Evolutionary conservation across 2,329 filamentous ascomycete genomes (phyloP).

Genomic region (Trichoderma sp.): DNA sequence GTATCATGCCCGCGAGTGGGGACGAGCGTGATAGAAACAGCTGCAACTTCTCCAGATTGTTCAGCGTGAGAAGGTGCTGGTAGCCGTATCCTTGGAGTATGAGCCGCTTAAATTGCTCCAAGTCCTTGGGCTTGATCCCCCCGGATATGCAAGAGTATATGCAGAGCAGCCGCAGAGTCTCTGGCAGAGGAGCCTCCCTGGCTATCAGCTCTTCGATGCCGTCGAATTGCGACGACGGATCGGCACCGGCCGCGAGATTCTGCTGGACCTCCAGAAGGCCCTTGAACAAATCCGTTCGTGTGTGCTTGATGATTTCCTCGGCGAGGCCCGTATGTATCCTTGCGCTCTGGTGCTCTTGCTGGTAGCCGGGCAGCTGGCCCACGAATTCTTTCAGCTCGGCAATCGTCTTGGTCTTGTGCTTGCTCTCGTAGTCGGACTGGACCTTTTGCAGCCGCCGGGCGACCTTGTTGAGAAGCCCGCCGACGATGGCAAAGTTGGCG

Average conservation of each 20-base stretch:
- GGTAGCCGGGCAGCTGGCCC: constrained; percentile 86
- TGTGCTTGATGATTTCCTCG: constrained; percentile 94
- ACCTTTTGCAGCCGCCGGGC: constrained; percentile 82
- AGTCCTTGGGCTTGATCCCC: constrained; percentile 83
- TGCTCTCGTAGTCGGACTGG: constrained; percentile 85
- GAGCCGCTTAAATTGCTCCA: constrained; percentile 84
- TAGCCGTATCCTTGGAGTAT: constrained; percentile 93
- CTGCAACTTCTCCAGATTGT: constrained; percentile 85
- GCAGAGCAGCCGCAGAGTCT: constrained; percentile 82
- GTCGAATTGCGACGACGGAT: constrained; percentile 86
- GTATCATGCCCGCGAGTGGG: constrained; percentile 78
- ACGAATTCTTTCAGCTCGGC: constrained; percentile 94
- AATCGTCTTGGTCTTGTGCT: constrained; percentile 83
- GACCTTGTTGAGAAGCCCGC: constrained; percentile 83
- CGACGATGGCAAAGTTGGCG: constrained; percentile 93
- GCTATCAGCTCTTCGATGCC: constrained; percentile 93
- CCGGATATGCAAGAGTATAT: constrained; percentile 89
- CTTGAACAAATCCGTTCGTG: constrained; percentile 84
- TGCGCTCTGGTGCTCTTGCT: constrained; percentile 90
- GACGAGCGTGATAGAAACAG: constrained; percentile 78
- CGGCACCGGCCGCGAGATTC: constrained; percentile 86
- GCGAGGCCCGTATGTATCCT: constrained; percentile 89
- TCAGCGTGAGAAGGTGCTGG: constrained; percentile 88
- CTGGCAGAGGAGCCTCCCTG: constrained; percentile 76
- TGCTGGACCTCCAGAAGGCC: constrained; percentile 91